A percentile compares a stretch with the other conserved stretches of the same genome.
Evolutionary conservation across 1,284 basidiomycete genomes (phyloP).

Genomic region (Ustilago sp.): DNA sequence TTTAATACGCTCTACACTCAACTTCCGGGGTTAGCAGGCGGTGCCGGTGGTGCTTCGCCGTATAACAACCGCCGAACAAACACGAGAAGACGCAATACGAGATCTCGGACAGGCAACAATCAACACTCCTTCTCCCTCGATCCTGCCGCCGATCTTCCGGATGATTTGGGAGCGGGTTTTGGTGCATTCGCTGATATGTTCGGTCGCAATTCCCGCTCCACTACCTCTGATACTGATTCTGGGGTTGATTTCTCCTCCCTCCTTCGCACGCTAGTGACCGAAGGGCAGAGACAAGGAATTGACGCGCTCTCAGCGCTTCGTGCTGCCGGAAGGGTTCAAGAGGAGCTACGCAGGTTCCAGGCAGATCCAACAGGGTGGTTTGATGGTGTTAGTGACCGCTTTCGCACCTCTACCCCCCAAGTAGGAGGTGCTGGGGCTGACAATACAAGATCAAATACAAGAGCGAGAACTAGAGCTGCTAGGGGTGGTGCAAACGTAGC

Average conservation of each 20-base stretch:
- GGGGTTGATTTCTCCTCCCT: slow-evolving; percentile 40
- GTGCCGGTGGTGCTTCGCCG: slow-evolving; percentile 2
- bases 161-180: slow-evolving; percentile 38
- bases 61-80: slow-evolving; percentile 20
- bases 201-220: slow-evolving; percentile 6
- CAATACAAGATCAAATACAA: slow-evolving; percentile 23
- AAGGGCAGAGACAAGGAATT: slow-evolving; percentile 45
- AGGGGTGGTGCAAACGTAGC: slow-evolving; percentile 1
- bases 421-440: slow-evolving; percentile 1
- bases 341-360: slow-evolving; percentile 41
- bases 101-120: slow-evolving; percentile 6
- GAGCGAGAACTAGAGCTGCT: not conserved
- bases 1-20: slow-evolving; percentile 47
- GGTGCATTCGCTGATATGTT: slow-evolving; percentile 41
- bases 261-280: slow-evolving; percentile 29
- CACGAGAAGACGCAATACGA: slow-evolving; percentile 19
- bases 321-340: slow-evolving; percentile 44
- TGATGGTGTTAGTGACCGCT: slow-evolving; percentile 34
- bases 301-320: slow-evolving; percentile 42
- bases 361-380: slow-evolving; percentile 40
- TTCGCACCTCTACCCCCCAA: slow-evolving; percentile 12
- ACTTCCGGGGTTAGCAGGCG: slow-evolving; percentile 24
- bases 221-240: not conserved
- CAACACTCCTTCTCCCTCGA: slow-evolving; percentile 27
- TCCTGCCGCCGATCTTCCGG: slow-evolving; percentile 16